Base-by-base conservation (phyloP, 306 rosid species). In the Comarum palustre region DNA sequence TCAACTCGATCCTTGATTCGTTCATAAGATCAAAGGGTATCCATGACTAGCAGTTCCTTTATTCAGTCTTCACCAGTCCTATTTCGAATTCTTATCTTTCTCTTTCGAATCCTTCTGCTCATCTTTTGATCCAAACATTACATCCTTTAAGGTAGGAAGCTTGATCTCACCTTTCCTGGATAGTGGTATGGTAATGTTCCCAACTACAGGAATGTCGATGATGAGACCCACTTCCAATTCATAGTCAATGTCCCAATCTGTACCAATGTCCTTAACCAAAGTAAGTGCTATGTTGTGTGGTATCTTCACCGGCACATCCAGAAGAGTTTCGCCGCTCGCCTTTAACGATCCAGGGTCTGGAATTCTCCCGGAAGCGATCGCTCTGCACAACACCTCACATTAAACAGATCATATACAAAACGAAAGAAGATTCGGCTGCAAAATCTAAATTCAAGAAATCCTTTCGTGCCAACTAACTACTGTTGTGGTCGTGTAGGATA, bases 191-290 rank as follows among this genome's bases (percentile, higher is more conserved):
- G 91, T 89, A 61, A 91, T 66, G 80, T 87, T 73, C 20, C 99
- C 99, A 66, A 91, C 7, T 4, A 77, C 47, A 3, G 99, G 97
- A 81, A 91, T 75, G 39, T 94, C 93, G 38, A 94, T 61, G 29
- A 79, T 47, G 34, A 94, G 88, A 13, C 88, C 85, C 46, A 94
- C 15, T 17, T 79, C 81, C 79, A 91, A 66, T 38, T 85, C 88
- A 17, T 94, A 91, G 75, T 94, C 99, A 3, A 94, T 88, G 80
- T 94, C 96, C 97, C 97, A 83, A 67, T 94, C 99, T 34, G 77
- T 81, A 0, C 84, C 90, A 14, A 94, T 47, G 69, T 88, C 97
- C 75, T 29, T 91, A 4, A 87, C 93, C 70, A 94, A 75, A 65
- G 84, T 88, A 77, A 91, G 1, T 80, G 91, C 69, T 66, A 91